Evolutionary conservation across 768 basidiomycete genomes (phyloP), one percentile per base, ranked within the genome.

Genomic region (Boletus rubescentipes): DNA sequence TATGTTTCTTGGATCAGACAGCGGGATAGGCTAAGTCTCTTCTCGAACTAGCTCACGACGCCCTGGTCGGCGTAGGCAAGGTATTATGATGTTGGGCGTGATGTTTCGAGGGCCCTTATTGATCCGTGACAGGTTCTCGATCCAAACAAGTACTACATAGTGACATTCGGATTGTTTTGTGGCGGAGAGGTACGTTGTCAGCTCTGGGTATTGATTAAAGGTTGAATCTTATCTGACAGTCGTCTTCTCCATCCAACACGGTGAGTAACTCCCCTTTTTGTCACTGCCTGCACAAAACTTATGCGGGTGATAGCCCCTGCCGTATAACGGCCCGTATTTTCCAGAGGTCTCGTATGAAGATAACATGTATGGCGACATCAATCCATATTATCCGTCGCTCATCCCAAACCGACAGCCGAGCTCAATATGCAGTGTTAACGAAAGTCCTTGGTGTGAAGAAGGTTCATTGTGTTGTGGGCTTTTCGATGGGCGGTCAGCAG

Each of bases 211-310:
- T 26, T 26, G 26, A 26, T 26, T 6, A 26, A 26, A 26, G 26
- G 26, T 6, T 26, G 26, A 26, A 26, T 26, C 26, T 6, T 26
- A 26, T 26, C 26, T 6, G 26, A 35, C 46, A 60, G 81, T 84
- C 82, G 0, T 84, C 82, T n/a, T 84, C 83, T 34, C 82, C 83
- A 30, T 84, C 82, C 0, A 84, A 83, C 63, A 83, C 83, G 55
- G 82, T 82, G 54, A 64, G 26, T 6, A 6, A 58, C n/a, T 39
- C 46, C 21, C 30, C 23, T 18, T 29, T 47, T n/a, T 9, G 34
- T 29, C n/a, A 16, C 9, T 15, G 18, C 11, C 52, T 40, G 36
- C 18, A 16, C 35, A 10, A 45, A 31, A 37, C 20, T 47, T 26
- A 45, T 39, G 39, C 39, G 34, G 23, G 15, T 16, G 20, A 38